Conservation (phyloP, 306 rosid species). For the Trifolium pratense region DNA sequence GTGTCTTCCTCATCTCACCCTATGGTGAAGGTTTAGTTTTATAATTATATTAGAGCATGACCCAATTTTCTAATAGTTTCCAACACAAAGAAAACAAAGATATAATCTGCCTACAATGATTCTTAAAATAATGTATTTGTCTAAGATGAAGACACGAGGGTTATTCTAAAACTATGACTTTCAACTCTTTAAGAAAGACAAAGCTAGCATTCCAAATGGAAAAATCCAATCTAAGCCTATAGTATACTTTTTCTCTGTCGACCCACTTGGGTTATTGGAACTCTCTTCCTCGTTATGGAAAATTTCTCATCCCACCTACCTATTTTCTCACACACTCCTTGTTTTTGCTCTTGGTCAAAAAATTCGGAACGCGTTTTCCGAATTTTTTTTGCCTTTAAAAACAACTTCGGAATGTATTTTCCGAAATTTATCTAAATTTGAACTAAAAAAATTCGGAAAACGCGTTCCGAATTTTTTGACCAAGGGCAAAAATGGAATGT, state of each 20-base stretch:
- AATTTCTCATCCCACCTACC: no score
- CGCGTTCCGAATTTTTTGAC: no score
- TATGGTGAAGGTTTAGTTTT: constrained; percentile 51
- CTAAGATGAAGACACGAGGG: constrained; percentile 65
- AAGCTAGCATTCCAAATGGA: constrained; percentile 75
- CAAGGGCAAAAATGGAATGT: no score
- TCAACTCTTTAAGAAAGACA: constrained; percentile 47
- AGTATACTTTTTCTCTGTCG: constrained; percentile 41
- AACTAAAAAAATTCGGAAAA: no score
- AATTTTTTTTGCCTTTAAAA: no score
- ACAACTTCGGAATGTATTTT: no score
- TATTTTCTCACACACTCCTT: no score
- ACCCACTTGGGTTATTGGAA: constrained; percentile 87
- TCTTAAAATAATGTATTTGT: constrained; percentile 43
- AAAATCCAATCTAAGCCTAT: constrained; percentile 47
- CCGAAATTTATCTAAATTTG: no score
- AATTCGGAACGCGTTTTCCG: no score
- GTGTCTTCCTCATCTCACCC: constrained; percentile 46
- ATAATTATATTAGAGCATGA: constrained; percentile 47
- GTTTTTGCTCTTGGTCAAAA: no score
- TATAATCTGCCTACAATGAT: constrained; percentile 52
- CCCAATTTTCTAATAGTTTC: constrained; percentile 43
- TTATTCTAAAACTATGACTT: constrained; percentile 40
- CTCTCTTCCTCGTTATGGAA: constrained; percentile 86
- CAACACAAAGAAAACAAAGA: constrained; percentile 57